Base-by-base conservation (phyloP, 2,329 filamentous ascomycete species). In the Phialophora tarda region DNA sequence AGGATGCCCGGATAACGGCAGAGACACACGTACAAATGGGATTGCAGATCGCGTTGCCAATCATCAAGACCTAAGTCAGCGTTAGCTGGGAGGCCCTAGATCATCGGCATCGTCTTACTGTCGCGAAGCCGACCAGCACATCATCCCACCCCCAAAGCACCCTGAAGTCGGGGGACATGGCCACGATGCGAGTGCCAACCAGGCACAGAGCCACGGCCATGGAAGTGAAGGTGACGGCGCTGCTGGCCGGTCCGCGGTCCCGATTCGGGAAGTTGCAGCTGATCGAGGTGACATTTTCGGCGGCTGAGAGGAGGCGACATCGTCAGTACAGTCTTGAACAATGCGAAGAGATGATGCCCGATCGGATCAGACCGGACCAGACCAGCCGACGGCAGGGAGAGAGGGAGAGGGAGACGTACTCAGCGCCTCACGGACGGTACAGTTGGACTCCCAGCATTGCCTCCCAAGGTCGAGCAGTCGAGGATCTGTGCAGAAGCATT, bases 111-210 rank as follows among this genome's bases (percentile, higher is more conserved):
- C 7, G 10, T n/a, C 57, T 47, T 58, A 67, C 65, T 23, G 65
- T 67, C 6, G 58, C 62, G 44, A 64, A 23, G 17, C 21, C 56
- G n/a, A 64, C 63, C 6, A 64, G 17, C 24, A 67, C 51, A 53
- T 67, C 65, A 47, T 64, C 65, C 65, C 65, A 67, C n/a, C 65
- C 62, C 65, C 65, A 67, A 12, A 53, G 23, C 30, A 30, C 32
- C 14, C 34, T 56, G 53, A 63, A 47, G 53, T 63, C 6, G 6
- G 38, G 51, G 2, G 57, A 23, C 32, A 64, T 57, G 21, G 53
- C 62, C 4, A 67, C 38, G 12, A 64, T 47, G 21, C 57, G 62
- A 23, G 56, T 60, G 5, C 11, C 57, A 8, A 67, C 65, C 26
- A 67, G 41, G 23, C 34, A 50, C 8, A 67, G 62, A 11, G 65